Evolutionary conservation across 768 basidiomycete species (phyloP), one percentile per base, ranked within the genome.

Genomic region (Tylopilus felleus): DNA sequence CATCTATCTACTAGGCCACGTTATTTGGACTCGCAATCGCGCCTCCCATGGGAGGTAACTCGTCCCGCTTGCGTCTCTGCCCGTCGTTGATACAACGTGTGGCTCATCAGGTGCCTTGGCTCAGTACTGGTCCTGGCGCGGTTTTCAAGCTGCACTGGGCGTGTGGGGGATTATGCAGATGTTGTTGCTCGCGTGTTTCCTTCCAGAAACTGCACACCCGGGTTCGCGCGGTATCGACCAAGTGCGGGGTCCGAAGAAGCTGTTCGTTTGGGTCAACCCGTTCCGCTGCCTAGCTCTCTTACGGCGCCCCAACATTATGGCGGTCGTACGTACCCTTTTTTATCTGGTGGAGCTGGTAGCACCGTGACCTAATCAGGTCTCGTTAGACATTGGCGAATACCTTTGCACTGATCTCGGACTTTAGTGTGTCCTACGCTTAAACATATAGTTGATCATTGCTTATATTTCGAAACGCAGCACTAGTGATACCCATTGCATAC

Each of bases 201-300:
- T 86, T n/a, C 86, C 86, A 0, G 87, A 89, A 60, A 88, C 86
- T 3, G 80, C 78, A 47, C 82, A 85, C 59, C 85, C 86, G 1
- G 78, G 81, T 8, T 62, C 76, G 1, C 72, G 77, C 36, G 80
- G 83, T 0, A 71, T 85, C 2, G 84, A 85, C 49, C 80, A 80
- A 55, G 52, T 65, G 4, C 51, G 50, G 27, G 55, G 61, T 4
- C 57, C 58, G 2, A 60, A 53, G 4, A 68, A 53, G 40, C 52
- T 56, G 38, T 71, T 75, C 46, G 71, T 81, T 0, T 78, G 78
- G 62, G 55, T 89, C 21, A 89, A 88, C 62, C 86, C 86, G 1
- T 71, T 90, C 31, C 59, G 65, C 7, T 76, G 80, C 28, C 61
- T 88, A 5, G 54, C 63, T 36, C 60, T 86, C 8, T 68, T 88